phyloP scores from a whole-genome alignment of 495 filamentous ascomycete species.

The Achaetomiella virescens region DNA sequence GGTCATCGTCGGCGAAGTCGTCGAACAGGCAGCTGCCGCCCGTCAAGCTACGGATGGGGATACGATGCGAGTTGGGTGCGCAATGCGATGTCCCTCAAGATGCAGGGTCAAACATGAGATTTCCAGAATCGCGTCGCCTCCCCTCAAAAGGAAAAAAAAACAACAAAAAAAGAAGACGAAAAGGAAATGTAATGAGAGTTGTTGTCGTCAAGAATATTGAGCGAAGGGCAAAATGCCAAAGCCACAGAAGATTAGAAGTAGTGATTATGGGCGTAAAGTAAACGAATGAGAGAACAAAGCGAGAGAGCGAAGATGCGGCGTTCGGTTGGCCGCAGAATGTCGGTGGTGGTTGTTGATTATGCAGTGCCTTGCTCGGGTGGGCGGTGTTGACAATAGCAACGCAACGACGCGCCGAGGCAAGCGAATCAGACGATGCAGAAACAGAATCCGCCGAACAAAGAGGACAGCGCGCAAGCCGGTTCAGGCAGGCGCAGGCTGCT shows the following conservation, averaged over 20 bases:
- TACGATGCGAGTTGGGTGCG: slow-evolving; percentile 7
- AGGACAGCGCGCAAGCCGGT: slow-evolving; percentile 1
- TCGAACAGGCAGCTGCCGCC: slow-evolving; percentile 5
- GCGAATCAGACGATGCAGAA: slow-evolving; percentile 26
- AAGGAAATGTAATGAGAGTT: slow-evolving; percentile 1
- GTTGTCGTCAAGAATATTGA: no score
- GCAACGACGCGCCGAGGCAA: slow-evolving; percentile 23
- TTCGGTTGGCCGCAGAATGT: slow-evolving; percentile 2
- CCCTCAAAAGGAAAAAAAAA: slow-evolving; percentile 4
- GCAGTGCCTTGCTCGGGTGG: neutral
- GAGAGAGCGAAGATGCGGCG: slow-evolving; percentile 8
- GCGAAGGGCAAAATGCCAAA: neutral
- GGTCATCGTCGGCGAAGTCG: slow-evolving; percentile 23
- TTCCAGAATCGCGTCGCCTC: slow-evolving; percentile 11
- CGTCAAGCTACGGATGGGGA: slow-evolving; percentile 3
- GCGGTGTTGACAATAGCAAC: slow-evolving; percentile 8
- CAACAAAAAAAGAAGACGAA: slow-evolving; percentile 3
- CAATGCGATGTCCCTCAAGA: slow-evolving; percentile 11
- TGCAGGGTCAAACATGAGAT: slow-evolving; percentile 16
- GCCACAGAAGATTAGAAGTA: slow-evolving; percentile 3
- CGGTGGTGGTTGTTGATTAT: slow-evolving; percentile 9
- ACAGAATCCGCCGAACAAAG: slow-evolving; percentile 1
- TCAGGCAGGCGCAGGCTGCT: slow-evolving; percentile 6
- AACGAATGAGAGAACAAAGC: slow-evolving; percentile 6
- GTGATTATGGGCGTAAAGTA: slow-evolving; percentile 11